These are phyloP conservation scores for Dalbergia cochinchinensis DNA, from an alignment of 306 rosid species.

Conservation along the genomic window DNA sequence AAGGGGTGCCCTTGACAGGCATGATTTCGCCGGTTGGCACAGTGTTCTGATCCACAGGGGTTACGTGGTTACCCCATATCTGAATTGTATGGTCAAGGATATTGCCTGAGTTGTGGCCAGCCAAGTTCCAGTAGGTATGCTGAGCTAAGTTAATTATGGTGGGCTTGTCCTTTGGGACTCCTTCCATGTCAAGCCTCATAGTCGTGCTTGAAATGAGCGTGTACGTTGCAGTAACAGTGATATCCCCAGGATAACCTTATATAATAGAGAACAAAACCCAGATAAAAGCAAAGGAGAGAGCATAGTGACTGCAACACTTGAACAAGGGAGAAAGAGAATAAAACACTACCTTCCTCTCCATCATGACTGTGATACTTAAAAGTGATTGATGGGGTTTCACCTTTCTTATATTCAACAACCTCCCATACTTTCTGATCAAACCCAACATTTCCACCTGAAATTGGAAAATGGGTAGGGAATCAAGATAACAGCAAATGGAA, in stretches of 20 bases:
- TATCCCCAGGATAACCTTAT: slow-evolving; percentile 85
- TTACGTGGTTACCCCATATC: slow-evolving; percentile 73
- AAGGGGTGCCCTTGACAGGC: slow-evolving; percentile 81
- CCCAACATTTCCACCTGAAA: slow-evolving; percentile 85
- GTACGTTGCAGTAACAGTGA: slow-evolving; percentile 80
- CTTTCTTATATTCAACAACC: slow-evolving; percentile 68
- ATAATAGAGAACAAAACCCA: slow-evolving; percentile 30
- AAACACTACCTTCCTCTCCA: slow-evolving; percentile 85
- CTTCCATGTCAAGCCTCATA: slow-evolving; percentile 95
- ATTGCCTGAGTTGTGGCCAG: slow-evolving; percentile 82
- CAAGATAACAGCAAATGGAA: slow-evolving; percentile 26
- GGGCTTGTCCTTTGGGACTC: slow-evolving; percentile 80
- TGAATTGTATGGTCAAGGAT: slow-evolving; percentile 79
- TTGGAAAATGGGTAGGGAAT: background rate
- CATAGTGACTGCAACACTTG: background rate
- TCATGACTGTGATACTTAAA: slow-evolving; percentile 80
- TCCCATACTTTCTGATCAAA: slow-evolving; percentile 92
- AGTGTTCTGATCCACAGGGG: slow-evolving; percentile 74
- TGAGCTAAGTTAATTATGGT: slow-evolving; percentile 88
- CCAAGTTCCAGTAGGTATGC: slow-evolving; percentile 93
- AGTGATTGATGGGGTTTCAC: slow-evolving; percentile 73
- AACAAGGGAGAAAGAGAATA: slow-evolving; percentile 13
- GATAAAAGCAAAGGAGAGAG: background rate
- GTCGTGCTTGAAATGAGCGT: slow-evolving; percentile 78
- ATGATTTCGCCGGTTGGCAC: slow-evolving; percentile 86